Conservation (phyloP, 2,329 filamentous ascomycete genomes). For the Aspergillus sp. region DNA sequence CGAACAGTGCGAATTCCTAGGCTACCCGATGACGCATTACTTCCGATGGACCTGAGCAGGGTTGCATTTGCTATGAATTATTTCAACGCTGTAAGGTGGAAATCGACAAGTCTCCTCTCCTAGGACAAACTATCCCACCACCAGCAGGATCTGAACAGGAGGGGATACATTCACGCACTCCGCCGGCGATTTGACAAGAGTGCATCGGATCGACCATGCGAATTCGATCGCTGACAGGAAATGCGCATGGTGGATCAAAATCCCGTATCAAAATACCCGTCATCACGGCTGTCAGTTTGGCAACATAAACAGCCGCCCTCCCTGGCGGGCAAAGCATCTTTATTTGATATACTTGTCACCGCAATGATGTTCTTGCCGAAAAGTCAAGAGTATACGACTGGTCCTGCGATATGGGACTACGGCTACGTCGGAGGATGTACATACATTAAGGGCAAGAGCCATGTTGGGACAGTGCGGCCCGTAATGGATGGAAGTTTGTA, state of each 20-base stretch:
- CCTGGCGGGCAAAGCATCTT: not conserved
- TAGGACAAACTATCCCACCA: not conserved
- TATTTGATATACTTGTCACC: not conserved
- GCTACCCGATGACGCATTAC: constrained; percentile 40
- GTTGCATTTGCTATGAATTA: not conserved
- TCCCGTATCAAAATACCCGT: not conserved
- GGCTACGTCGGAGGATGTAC: not conserved
- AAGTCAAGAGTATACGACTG: not conserved
- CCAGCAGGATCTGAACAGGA: not conserved
- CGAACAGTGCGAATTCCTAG: constrained; percentile 51
- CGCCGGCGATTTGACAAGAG: not conserved
- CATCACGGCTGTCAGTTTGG: not conserved
- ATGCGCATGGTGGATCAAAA: not conserved
- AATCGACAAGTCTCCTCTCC: not conserved
- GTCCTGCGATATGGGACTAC: not conserved
- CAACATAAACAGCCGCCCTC: not conserved
- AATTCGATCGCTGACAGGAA: not conserved
- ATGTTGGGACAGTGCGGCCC: not conserved
- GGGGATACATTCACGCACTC: not conserved
- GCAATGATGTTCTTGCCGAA: not conserved
- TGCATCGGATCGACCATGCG: not conserved
- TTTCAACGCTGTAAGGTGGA: not conserved
- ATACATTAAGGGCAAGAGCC: not conserved
- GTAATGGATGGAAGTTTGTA: too few species aligned
- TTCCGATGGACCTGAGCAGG: not conserved